Conservation (phyloP, 768 basidiomycete species). For the Coprinopsis sp. region DNA sequence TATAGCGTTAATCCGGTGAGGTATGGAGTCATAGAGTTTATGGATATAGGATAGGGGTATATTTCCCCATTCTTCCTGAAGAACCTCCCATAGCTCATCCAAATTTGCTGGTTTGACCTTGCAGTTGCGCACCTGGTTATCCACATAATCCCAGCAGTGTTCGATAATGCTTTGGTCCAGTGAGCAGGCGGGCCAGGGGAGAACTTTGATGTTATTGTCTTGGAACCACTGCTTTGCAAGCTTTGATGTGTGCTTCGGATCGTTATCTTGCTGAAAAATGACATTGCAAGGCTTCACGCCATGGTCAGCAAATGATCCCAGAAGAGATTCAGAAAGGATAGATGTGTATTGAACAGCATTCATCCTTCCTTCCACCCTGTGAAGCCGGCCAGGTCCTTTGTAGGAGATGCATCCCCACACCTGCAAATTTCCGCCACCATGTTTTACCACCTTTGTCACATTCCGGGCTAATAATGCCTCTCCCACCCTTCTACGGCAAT, state of each 20-base stretch:
- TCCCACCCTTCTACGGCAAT: neutral
- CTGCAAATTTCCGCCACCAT: constrained; percentile 23
- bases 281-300: constrained; percentile 1
- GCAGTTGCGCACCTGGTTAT: neutral
- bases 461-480: neutral
- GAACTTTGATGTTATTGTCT: constrained; percentile 1
- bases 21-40: constrained; percentile 15
- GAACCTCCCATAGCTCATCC: constrained; percentile 20
- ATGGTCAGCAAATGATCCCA: constrained; percentile 7
- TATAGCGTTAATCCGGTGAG: constrained; percentile 16
- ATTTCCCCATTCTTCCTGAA: constrained; percentile 25
- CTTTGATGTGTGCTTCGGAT: constrained; percentile 10
- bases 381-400: constrained; percentile 17
- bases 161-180: constrained; percentile 5
- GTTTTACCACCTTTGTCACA: constrained; percentile 15
- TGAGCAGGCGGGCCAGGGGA: neutral
- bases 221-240: neutral
- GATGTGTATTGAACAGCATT: constrained; percentile 15
- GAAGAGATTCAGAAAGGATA: constrained; percentile 20
- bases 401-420: constrained; percentile 24
- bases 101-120: neutral
- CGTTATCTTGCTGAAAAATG: constrained; percentile 25
- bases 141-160: constrained; percentile 1
- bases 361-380: constrained; percentile 22
- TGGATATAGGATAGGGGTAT: constrained; percentile 12